Base-by-base conservation (phyloP, 2,329 filamentous ascomycete genomes). In the Colletotrichum nymphaeae region DNA sequence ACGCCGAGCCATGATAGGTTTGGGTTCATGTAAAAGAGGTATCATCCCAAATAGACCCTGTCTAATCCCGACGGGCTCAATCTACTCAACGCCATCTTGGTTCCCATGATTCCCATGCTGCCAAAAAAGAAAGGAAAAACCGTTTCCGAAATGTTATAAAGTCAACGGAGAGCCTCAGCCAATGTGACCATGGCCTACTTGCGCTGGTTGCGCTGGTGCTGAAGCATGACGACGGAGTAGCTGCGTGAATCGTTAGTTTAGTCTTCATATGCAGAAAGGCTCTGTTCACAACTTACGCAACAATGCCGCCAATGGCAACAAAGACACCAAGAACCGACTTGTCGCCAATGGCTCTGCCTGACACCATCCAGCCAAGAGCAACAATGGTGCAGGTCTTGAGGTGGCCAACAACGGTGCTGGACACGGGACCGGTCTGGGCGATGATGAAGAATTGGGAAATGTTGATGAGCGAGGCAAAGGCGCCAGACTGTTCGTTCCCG, bases 361-460 rank as follows among this genome's bases (percentile, higher is more conserved):
- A 90, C 0, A 83, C 85, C 69, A 85, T 83, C 91, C 91, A 93
- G 35, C 91, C 90, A 5, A 93, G 81, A 22, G 87, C 86, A n/a
- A 92, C 90, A 75, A 93, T 92, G 5, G 88, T 88, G 76, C 90
- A 92, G 0, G 90, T 93, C 82, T 93, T 93, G 46, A 91, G 83
- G 77, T 93, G 90, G 0, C 90, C 91, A 19, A 93, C 90, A 1
- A 93, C 90, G 0, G 91, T 92, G 76, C 90, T 92, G 8, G 90
- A 90, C 4, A 93, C 90, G 0, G 91, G 88, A 0, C 91, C 90
- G 0, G 88, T 89, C 79, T 90, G 87, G 3, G 88, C 89, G 56
- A 91, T 87, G 73, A 92, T 90, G 79, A 90, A 92, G 75, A 91
- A 90, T 78, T 89, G 89, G 14, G 88, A 90, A 78, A 92, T 86